Evolutionary conservation across 129 eudicot genomes (phyloP), one percentile per base, ranked within the genome.

Genomic region (Flaveria sonorensis): DNA sequence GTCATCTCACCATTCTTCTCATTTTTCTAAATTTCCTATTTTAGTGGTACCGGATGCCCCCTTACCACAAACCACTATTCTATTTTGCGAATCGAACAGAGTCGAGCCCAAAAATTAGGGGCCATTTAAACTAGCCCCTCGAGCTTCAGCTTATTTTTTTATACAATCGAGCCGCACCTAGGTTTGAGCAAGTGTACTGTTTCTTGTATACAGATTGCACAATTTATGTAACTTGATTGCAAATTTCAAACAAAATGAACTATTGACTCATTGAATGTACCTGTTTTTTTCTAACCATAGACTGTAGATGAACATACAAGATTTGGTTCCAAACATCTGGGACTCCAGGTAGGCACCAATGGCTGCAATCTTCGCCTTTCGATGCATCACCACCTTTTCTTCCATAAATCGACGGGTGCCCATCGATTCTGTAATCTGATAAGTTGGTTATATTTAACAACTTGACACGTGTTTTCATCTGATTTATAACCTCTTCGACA

Each of bases 311-410:
- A 74, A 76, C 71, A 80, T 91, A 94, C 81, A 94, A 71, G 74
- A 91, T 74, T 75, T 91, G 89, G 50, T 94, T 94, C 99, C 99
- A 94, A 15, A 83, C 86, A 83, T 94, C 99, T 1, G 99, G 99
- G 68, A 94, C 89, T 4, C 99, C 99, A 50, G 99, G 99, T 60
- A 94, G 86, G 66, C 99, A 94, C 99, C 99, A 94, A 75, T 94
- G 99, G 85, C 99, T 94, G 77, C 99, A 94, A 86, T 94, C 99
- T 88, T 94, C 90, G 57, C 85, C 88, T 5, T 90, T 85, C 1
- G 78, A 60, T 1, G 73, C 40, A 62, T 77, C 83, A 10, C 84
- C 71, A 16, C 78, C 48, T 62, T 64, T 90, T 76, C 83, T 86
- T 52, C 99, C 99, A 69, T 91, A 91, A 40, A 86, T 62, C 1